Evolutionary conservation across 2,329 filamentous ascomycete species (phyloP).

Genomic region (Aspergillus ruber): DNA sequence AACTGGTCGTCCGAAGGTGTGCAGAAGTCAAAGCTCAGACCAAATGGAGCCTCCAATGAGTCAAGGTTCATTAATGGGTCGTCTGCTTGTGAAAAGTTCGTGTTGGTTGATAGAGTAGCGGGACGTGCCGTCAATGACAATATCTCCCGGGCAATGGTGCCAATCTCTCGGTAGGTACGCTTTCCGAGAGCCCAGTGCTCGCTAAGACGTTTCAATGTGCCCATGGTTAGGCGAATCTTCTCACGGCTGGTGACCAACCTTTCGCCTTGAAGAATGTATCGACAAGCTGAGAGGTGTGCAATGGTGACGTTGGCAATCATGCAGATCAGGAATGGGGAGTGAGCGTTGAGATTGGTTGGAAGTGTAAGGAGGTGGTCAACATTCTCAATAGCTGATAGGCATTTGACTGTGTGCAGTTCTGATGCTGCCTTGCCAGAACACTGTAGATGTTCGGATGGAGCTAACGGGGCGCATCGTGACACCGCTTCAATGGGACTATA

Average conservation of each 20-base stretch:
- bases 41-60: background rate
- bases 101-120: background rate
- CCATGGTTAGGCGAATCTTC: slow-evolving; percentile 36
- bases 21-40: background rate
- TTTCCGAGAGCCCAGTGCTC: slow-evolving; percentile 30
- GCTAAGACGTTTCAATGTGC: slow-evolving; percentile 30
- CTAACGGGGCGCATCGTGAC: slow-evolving; percentile 26
- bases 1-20: too few relatives aligned
- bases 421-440: slow-evolving; percentile 12
- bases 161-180: slow-evolving; percentile 32
- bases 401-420: slow-evolving; percentile 33
- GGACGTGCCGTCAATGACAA: slow-evolving; percentile 2
- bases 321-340: slow-evolving; percentile 37
- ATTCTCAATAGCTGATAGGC: slow-evolving; percentile 30
- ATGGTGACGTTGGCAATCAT: slow-evolving; percentile 36
- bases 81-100: background rate
- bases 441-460: slow-evolving; percentile 8
- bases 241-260: slow-evolving; percentile 29
- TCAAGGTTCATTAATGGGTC: background rate
- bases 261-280: slow-evolving; percentile 25
- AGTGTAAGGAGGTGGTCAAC: slow-evolving; percentile 34
- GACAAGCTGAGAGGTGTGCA: slow-evolving; percentile 55
- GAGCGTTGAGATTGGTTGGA: slow-evolving; percentile 25
- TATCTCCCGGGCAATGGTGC: slow-evolving; percentile 32
- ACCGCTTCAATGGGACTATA: slow-evolving; percentile 34